Base-by-base conservation (phyloP, 805 yeast species). In the Candida quercuum region DNA sequence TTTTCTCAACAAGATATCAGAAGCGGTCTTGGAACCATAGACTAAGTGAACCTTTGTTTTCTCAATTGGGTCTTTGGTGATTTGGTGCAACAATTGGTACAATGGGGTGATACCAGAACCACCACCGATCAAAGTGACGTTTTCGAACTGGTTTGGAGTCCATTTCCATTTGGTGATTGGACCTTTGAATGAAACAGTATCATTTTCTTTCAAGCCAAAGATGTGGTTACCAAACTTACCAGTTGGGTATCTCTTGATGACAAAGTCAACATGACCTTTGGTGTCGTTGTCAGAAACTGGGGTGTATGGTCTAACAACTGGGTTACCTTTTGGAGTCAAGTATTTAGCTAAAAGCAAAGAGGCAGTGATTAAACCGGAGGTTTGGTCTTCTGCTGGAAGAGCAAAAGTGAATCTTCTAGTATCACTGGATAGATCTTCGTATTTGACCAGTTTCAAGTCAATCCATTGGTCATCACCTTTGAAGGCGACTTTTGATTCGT, bases 101-200 rank as follows among this genome's bases (percentile, higher is more conserved):
- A 93, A 72, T 42, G 99, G 99, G 33, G 97, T 86, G 62, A 93
- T 89, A 66, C 98, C 98, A 36, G 95, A 74, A 59, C 99, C 99
- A 57, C 95, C 99, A 54, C 96, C 98, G 51, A 93, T 71, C 59
- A 93, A 74, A 41, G 82, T 77, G 59, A 93, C 78, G 48, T 78
- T 69, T 55, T 84, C 76, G 70, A 76, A 91, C 59, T 80, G 76
- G 72, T 93, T 91, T 51, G 91, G 83, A 53, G 74, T 74, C 87
- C 94, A 86, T 60, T 82, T 78, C 86, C 93, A 89, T 72, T 93
- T 93, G 55, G 73, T 70, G 48, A 88, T 74, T 48, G 98, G 98
- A 35, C 99, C 99, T 71, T 88, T 91, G 74, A 93, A 84, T 9
- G 95, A 66, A 39, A 93, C 72, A 36, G 88, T 76, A 55, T 93